Evolutionary conservation across 2,329 filamentous ascomycete species (phyloP).

Genomic region (Mollisiaceae sp.): DNA sequence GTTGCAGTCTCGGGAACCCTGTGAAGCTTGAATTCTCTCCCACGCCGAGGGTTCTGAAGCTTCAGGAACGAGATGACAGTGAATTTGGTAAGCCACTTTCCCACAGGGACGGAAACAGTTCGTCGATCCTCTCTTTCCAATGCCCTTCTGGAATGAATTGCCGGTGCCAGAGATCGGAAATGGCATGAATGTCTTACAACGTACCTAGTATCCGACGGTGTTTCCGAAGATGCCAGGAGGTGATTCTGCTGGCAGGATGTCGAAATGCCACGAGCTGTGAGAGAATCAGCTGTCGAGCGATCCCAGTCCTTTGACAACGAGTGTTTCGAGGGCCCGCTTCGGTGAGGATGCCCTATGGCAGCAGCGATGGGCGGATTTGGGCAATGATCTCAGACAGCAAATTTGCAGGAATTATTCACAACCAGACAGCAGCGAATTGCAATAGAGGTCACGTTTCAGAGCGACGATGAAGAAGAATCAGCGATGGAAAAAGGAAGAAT

Average conservation of each 20-base stretch:
- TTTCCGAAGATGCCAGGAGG: slow-evolving; percentile 23
- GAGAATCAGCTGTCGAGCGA: slow-evolving; percentile 20
- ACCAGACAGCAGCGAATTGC: not conserved
- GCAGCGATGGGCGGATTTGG: slow-evolving; percentile 10
- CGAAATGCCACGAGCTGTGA: slow-evolving; percentile 9
- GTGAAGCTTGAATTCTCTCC: slow-evolving; percentile 5
- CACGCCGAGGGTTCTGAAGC: not conserved
- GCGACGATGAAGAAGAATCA: slow-evolving; percentile 4
- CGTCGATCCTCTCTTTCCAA: slow-evolving; percentile 21
- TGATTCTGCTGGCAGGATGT: slow-evolving; percentile 12
- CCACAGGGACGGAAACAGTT: slow-evolving; percentile 11
- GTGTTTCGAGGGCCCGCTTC: slow-evolving; percentile 27
- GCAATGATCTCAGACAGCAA: not conserved
- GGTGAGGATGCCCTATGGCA: not conserved
- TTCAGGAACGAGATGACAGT: slow-evolving; percentile 14
- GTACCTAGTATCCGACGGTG: slow-evolving; percentile 12
- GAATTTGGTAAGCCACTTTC: slow-evolving; percentile 12
- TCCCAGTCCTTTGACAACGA: slow-evolving; percentile 30
- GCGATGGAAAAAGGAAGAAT: not conserved
- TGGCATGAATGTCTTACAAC: slow-evolving; percentile 27
- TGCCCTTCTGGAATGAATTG: slow-evolving; percentile 28
- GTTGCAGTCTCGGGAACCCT: slow-evolving; percentile 10
- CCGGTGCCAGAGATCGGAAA: slow-evolving; percentile 14
- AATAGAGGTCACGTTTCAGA: not conserved
- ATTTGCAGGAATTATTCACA: not conserved